phyloP scores from a whole-genome alignment of 371 early-diverging fungal species.

The Mucor sp. region DNA sequence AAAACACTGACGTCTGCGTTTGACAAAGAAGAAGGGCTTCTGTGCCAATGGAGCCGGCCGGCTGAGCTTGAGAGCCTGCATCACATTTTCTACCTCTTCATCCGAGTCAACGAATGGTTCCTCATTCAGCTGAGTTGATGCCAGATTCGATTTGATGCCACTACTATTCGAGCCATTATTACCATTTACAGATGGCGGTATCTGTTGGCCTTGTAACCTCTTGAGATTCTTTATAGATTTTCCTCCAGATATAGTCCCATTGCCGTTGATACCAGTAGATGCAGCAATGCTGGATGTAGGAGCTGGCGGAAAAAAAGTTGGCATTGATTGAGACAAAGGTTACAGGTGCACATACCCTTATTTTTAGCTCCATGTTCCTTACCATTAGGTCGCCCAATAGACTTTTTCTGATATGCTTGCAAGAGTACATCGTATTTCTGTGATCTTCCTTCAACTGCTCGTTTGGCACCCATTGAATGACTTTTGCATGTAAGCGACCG shows the following conservation, averaged over 20 bases:
- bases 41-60: conserved; percentile 65
- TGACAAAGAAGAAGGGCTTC: conserved; percentile 52
- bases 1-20: conserved; percentile 64
- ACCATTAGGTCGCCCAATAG: conserved; percentile 50
- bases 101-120: conserved; percentile 59
- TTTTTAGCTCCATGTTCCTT: conserved; percentile 19
- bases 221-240: conserved; percentile 21
- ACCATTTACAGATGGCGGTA: conserved; percentile 12
- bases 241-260: conserved; percentile 4
- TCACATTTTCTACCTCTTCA: conserved; percentile 66
- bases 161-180: conserved; percentile 15
- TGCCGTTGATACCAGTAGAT: neutral
- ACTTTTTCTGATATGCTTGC: conserved; percentile 70
- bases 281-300: neutral
- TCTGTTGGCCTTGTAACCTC: conserved; percentile 18
- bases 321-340: neutral
- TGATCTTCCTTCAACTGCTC: conserved; percentile 78
- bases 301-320: neutral
- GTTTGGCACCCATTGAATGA: conserved; percentile 84
- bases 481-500: conserved; percentile 86
- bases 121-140: conserved; percentile 20
- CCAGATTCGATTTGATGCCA: neutral
- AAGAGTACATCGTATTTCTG: conserved; percentile 75
- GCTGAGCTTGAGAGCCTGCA: conserved; percentile 53
- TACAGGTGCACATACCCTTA: conserved; percentile 1